Conservation (phyloP, 306 rosid species). For the Neltuma alba region DNA sequence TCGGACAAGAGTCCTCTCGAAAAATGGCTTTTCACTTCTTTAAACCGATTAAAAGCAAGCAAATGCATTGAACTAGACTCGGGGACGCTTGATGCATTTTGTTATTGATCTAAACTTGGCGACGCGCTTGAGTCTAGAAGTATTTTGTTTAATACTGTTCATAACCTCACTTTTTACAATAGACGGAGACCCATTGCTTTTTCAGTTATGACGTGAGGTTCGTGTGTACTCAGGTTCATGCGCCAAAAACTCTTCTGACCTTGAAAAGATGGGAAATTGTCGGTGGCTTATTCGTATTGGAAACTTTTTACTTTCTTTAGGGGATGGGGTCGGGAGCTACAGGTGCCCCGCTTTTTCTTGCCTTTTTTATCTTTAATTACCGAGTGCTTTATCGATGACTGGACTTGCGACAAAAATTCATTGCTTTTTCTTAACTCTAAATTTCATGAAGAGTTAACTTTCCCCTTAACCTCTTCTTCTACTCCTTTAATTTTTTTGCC, state of each 20-base stretch:
- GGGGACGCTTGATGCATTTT: background rate
- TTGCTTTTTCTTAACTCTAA: conserved; percentile 42
- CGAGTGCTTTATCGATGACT: conserved; percentile 24
- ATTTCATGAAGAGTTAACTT: conserved; percentile 35
- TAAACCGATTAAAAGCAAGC: background rate
- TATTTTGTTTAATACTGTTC: background rate
- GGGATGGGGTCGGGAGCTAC: conserved; percentile 18
- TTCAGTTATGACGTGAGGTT: background rate
- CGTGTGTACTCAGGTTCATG: conserved; percentile 4
- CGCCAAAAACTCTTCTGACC: conserved; percentile 2
- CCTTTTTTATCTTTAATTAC: background rate
- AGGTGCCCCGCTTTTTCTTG: conserved; percentile 32
- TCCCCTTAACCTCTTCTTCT: background rate
- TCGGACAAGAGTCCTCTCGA: background rate
- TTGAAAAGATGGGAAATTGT: background rate
- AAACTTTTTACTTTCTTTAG: conserved; percentile 43
- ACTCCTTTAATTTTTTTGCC: background rate
- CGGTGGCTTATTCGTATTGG: background rate
- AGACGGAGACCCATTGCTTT: background rate
- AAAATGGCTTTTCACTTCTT: background rate
- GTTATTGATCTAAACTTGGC: background rate
- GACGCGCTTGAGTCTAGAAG: background rate
- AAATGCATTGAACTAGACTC: background rate
- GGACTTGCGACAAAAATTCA: background rate
- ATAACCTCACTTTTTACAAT: background rate